These are phyloP conservation scores for Colletotrichum phormii DNA, from an alignment of 2,329 filamentous ascomycete species.

Conservation along the genomic window DNA sequence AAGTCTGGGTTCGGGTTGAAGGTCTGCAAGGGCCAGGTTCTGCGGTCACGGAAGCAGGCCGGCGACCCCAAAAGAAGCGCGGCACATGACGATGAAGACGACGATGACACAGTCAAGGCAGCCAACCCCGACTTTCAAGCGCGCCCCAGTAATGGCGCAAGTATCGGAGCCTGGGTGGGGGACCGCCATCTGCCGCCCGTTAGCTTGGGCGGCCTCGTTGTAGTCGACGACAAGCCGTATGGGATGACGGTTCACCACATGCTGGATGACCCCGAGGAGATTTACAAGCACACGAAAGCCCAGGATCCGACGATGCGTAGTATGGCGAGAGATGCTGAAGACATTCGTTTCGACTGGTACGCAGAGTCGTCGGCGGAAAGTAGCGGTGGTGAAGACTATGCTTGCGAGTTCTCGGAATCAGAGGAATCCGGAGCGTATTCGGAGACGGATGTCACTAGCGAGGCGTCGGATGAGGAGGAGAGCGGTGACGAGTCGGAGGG, in stretches of 20 bases:
- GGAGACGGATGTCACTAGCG: conserved; percentile 64
- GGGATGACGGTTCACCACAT: conserved; percentile 98
- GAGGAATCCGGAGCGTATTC: conserved; percentile 65
- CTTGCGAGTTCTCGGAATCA: conserved; percentile 71
- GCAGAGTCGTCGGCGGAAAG: conserved; percentile 54
- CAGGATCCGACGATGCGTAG: conserved; percentile 45
- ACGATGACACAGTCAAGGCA: conserved; percentile 53
- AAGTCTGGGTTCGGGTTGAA: conserved; percentile 73
- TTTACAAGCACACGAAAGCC: conserved; percentile 35
- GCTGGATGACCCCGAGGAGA: conserved; percentile 76
- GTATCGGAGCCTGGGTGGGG: conserved; percentile 90
- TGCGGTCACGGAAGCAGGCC: conserved; percentile 66
- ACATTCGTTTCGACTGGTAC: conserved; percentile 56
- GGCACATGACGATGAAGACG: conserved; percentile 50
- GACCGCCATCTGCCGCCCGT: conserved; percentile 90
- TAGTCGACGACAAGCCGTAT: conserved; percentile 86
- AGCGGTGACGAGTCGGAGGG: conserved; percentile 66
- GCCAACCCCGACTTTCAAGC: conserved; percentile 83
- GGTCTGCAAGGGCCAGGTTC: conserved; percentile 76
- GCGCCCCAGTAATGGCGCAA: conserved; percentile 85
- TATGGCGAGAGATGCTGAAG: conserved; percentile 50
- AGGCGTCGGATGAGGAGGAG: conserved; percentile 57
- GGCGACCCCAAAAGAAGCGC: conserved; percentile 49
- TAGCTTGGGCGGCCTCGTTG: conserved; percentile 87
- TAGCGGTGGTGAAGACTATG: conserved; percentile 64